Evolutionary conservation across 1,139 yeast species (phyloP).

Genomic region (Debaryomyces udenii): DNA sequence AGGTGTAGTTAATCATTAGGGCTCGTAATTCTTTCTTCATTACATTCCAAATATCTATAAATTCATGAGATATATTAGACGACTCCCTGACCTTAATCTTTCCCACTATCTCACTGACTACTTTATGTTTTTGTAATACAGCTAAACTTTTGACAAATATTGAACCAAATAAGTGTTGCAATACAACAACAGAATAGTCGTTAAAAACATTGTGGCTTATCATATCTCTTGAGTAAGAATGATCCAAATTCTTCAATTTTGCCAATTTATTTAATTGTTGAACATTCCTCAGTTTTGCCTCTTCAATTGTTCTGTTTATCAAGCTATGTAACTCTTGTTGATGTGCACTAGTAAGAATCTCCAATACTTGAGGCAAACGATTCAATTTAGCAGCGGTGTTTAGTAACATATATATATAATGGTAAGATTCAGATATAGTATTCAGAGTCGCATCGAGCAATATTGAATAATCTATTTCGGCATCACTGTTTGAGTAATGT

Average conservation of each 20-base stretch:
- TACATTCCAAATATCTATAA: conserved; percentile 59
- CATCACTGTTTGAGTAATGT: conserved; percentile 25
- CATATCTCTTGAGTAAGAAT: conserved; percentile 23
- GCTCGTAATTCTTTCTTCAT: conserved; percentile 61
- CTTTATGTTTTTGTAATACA: conserved; percentile 71
- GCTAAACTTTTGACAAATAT: conserved; percentile 64
- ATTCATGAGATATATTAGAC: conserved; percentile 25
- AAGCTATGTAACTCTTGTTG: conserved; percentile 51
- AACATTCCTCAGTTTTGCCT: conserved; percentile 53
- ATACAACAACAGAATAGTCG: conserved; percentile 58
- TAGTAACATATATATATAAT: conserved; percentile 58
- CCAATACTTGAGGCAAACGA: conserved; percentile 63
- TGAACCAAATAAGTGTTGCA: conserved; percentile 71
- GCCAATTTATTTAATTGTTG: conserved; percentile 34
- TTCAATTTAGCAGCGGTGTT: conserved; percentile 64
- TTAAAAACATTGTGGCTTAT: conserved; percentile 34
- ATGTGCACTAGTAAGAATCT: conserved; percentile 48
- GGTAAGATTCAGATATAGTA: conserved; percentile 50
- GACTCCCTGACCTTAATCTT: conserved; percentile 18
- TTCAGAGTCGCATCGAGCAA: conserved; percentile 33
- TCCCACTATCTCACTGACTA: conserved; percentile 58
- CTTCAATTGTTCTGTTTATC: conserved; percentile 65
- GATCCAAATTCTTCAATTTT: conserved; percentile 35
- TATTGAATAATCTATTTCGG: conserved; percentile 32
- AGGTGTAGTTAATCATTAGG: conserved; percentile 60